These are phyloP conservation scores for Solanum paucissectum DNA, from an alignment of 257 asterid species.

Conservation along the genomic window DNA sequence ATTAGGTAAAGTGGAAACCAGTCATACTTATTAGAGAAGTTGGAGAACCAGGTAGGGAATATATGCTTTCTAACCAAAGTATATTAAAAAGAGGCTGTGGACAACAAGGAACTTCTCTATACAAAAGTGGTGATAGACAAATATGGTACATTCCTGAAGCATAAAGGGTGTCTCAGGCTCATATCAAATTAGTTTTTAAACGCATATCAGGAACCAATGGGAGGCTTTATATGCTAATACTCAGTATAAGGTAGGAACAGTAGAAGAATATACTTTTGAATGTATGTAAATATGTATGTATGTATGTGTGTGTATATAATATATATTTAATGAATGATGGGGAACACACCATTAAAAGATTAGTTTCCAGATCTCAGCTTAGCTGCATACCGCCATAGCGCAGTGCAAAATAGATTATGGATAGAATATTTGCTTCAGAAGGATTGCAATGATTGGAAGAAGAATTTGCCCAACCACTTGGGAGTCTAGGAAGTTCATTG, in stretches of 20 bases:
- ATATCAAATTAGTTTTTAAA: neutral
- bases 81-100: neutral
- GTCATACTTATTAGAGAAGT: neutral
- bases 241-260: neutral
- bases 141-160: neutral
- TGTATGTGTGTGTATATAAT: too few relatives aligned
- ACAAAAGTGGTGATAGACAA: neutral
- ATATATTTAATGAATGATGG: neutral
- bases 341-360: neutral
- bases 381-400: neutral
- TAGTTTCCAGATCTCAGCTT: neutral
- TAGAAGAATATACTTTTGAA: neutral
- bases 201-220: neutral
- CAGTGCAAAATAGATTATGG: neutral
- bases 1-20: neutral
- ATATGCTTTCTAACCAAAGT: neutral
- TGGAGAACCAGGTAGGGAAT: neutral
- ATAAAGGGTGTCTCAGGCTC: neutral
- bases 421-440: neutral
- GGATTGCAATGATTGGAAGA: neutral
- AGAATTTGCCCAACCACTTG: neutral
- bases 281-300: neutral
- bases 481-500: neutral
- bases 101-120: neutral
- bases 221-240: neutral